Conservation (phyloP, 1,284 basidiomycete species). For the Ustilago xerochloae region DNA sequence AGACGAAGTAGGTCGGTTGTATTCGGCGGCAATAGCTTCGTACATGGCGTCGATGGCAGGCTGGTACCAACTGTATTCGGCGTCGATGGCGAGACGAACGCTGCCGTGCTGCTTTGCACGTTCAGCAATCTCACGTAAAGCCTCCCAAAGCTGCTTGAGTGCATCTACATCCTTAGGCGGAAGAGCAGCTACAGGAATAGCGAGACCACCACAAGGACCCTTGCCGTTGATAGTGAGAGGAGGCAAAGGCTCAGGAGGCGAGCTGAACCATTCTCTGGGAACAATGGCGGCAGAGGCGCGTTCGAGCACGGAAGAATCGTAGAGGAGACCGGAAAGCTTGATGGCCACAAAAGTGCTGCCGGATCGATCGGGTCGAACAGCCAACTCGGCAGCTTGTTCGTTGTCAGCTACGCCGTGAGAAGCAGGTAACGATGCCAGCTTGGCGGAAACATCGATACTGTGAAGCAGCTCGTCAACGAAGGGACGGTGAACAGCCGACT, state of each 20-base stretch:
- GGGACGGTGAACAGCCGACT: constrained; percentile 38
- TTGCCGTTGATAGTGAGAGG: constrained; percentile 47
- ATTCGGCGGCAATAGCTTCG: constrained; percentile 59
- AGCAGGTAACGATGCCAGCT: constrained; percentile 35
- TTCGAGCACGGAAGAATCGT: constrained; percentile 55
- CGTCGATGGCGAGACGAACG: constrained; percentile 58
- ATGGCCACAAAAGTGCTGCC: constrained; percentile 60
- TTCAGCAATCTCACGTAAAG: constrained; percentile 44
- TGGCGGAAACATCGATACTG: constrained; percentile 51
- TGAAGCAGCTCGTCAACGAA: constrained; percentile 54
- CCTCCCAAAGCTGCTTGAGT: constrained; percentile 56
- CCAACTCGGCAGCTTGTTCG: constrained; percentile 28
- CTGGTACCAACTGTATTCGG: constrained; percentile 62
- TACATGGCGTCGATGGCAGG: constrained; percentile 64
- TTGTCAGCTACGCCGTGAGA: constrained; percentile 33
- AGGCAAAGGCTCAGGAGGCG: constrained; percentile 51
- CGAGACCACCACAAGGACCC: constrained; percentile 54
- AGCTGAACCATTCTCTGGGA: constrained; percentile 56
- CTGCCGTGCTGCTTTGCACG: constrained; percentile 51
- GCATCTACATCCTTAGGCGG: constrained; percentile 47
- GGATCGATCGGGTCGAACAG: constrained; percentile 40
- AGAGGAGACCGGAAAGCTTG: constrained; percentile 60
- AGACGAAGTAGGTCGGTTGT: constrained; percentile 37
- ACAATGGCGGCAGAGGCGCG: constrained; percentile 58
- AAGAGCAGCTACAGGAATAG: constrained; percentile 54